phyloP scores from a whole-genome alignment of 768 basidiomycete genomes.

The Pulveroboletus sp. region DNA sequence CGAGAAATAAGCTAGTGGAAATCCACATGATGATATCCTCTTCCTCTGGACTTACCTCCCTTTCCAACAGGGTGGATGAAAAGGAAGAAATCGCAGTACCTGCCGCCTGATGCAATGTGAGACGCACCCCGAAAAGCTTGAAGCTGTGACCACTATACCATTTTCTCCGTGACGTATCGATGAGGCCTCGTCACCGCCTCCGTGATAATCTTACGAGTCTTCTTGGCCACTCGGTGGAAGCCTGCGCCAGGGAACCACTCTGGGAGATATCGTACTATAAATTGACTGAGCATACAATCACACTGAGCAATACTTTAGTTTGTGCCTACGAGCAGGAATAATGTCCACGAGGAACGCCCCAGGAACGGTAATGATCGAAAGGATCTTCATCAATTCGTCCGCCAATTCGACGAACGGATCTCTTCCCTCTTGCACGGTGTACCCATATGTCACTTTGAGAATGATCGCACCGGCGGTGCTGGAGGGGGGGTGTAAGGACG shows the following conservation, averaged over 20 bases:
- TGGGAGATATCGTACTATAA: slow-evolving; percentile 29
- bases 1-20: slow-evolving; percentile 6
- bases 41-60: slow-evolving; percentile 10
- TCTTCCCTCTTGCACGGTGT: slow-evolving; percentile 30
- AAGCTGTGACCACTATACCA: slow-evolving; percentile 32
- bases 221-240: slow-evolving; percentile 31
- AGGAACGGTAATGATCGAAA: slow-evolving; percentile 7
- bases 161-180: slow-evolving; percentile 40
- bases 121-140: background rate
- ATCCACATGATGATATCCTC: slow-evolving; percentile 22
- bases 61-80: slow-evolving; percentile 13
- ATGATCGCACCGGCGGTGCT: slow-evolving; percentile 26
- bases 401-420: slow-evolving; percentile 36
- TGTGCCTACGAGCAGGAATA: slow-evolving; percentile 18
- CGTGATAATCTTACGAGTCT: slow-evolving; percentile 24
- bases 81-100: slow-evolving; percentile 19
- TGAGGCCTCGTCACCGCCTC: slow-evolving; percentile 44
- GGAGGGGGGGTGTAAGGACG: too few species aligned
- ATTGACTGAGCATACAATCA: background rate
- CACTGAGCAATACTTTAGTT: fast-evolving
- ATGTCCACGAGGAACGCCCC: slow-evolving; percentile 20
- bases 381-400: slow-evolving; percentile 16
- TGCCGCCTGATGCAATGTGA: slow-evolving; percentile 13
- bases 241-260: slow-evolving; percentile 34
- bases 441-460: slow-evolving; percentile 40